Conservation (phyloP, 2,329 filamentous ascomycete genomes). For the Trichoderma semiorbis region DNA sequence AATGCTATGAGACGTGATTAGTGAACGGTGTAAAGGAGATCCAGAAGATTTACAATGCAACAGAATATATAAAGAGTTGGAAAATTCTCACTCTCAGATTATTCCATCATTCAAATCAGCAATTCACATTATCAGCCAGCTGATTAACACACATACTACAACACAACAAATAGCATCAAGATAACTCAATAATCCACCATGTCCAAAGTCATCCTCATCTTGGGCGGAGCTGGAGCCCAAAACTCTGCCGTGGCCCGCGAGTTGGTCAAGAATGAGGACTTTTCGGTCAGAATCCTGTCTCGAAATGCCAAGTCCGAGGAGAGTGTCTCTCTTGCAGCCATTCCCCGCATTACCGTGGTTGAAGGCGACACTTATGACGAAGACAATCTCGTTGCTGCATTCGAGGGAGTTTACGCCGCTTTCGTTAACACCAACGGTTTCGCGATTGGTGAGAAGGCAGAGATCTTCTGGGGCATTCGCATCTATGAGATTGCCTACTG, state of each 20-base stretch:
- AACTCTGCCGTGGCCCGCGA: not conserved
- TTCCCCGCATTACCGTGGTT: slow-evolving; percentile 13
- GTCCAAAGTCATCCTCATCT: slow-evolving; percentile 6
- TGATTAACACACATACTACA: not conserved
- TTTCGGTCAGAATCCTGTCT: not conserved
- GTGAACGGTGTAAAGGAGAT: not conserved
- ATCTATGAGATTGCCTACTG: slow-evolving; percentile 20
- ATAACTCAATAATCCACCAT: not conserved
- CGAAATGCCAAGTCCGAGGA: not conserved
- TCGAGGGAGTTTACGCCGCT: slow-evolving; percentile 11
- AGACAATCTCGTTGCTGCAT: slow-evolving; percentile 2
- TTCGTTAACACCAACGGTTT: slow-evolving; percentile 23
- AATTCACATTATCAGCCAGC: not conserved
- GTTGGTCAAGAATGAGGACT: not conserved
- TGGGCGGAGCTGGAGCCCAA: slow-evolving; percentile 8
- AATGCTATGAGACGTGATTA: not conserved
- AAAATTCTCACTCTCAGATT: not conserved
- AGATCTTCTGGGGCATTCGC: slow-evolving; percentile 21
- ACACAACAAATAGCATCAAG: not conserved
- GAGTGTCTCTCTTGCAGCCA: not conserved
- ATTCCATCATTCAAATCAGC: not conserved
- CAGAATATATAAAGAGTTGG: not conserved
- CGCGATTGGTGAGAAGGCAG: slow-evolving; percentile 19
- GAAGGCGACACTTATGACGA: slow-evolving; percentile 19
- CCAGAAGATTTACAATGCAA: not conserved